phyloP scores from a whole-genome alignment of 2,329 filamentous ascomycete species.

The Pseudopithomyces maydicus region DNA sequence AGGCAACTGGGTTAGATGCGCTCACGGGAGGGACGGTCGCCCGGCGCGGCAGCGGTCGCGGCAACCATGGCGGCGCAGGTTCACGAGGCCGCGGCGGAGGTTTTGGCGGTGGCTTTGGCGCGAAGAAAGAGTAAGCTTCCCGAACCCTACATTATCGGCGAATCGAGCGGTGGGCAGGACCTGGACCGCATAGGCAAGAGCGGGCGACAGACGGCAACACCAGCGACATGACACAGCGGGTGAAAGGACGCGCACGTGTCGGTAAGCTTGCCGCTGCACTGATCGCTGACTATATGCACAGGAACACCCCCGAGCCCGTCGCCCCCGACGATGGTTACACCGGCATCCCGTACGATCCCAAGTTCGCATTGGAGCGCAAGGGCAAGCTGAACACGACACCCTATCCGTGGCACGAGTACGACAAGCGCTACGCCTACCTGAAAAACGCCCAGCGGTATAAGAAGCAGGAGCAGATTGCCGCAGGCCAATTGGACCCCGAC shows the following conservation, averaged over 20 bases:
- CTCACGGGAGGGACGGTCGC: background rate
- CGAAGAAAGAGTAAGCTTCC: conserved; percentile 2
- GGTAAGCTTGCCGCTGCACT: background rate
- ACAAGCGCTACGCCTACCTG: conserved; percentile 26
- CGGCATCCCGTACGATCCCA: background rate
- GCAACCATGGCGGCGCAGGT: background rate
- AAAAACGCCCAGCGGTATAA: conserved; percentile 40
- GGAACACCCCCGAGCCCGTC: background rate
- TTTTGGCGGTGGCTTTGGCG: background rate
- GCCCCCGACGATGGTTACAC: background rate
- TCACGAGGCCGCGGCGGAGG: background rate
- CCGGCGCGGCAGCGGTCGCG: background rate
- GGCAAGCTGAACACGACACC: conserved; percentile 27
- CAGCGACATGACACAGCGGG: background rate
- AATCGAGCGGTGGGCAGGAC: background rate
- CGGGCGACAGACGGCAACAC: background rate
- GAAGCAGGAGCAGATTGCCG: conserved; percentile 52
- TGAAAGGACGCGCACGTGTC: background rate
- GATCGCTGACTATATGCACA: background rate
- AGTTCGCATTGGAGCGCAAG: background rate
- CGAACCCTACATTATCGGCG: background rate
- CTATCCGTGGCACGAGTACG: conserved; percentile 28
- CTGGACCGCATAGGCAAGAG: background rate
- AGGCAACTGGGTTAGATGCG: background rate
- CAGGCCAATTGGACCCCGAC: conserved; percentile 55